phyloP scores from a whole-genome alignment of 257 asterid genomes.

The Solanum pennellii region DNA sequence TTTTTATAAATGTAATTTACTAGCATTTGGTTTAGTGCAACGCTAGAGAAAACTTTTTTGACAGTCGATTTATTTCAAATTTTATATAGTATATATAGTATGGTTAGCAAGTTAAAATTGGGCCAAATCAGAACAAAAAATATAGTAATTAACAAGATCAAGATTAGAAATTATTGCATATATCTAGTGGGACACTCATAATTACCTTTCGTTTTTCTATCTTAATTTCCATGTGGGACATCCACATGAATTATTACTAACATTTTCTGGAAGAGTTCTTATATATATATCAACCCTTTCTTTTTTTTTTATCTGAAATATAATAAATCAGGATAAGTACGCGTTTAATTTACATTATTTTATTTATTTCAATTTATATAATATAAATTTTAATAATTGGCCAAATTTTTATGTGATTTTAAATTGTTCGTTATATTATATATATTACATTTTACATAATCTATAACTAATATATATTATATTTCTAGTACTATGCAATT shows the following conservation, averaged over 20 bases:
- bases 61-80: not conserved
- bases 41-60: not conserved
- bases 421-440: too few relatives aligned
- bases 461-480: too few relatives aligned
- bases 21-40: not conserved
- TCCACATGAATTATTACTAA: not conserved
- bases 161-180: not conserved
- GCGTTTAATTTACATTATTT: not conserved
- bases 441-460: too few relatives aligned
- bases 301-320: not conserved
- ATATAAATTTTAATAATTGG: too few relatives aligned
- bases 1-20: not conserved
- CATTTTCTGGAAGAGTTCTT: not conserved
- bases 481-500: not conserved
- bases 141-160: not conserved
- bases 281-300: not conserved
- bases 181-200: not conserved
- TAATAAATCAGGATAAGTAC: too few relatives aligned
- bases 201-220: not conserved
- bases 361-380: too few relatives aligned
- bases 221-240: not conserved
- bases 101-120: not conserved
- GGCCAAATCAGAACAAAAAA: not conserved
- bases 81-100: not conserved
- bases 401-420: too few relatives aligned